Base-by-base conservation (phyloP, 2,329 filamentous ascomycete genomes). In the Aschersonia sp. region DNA sequence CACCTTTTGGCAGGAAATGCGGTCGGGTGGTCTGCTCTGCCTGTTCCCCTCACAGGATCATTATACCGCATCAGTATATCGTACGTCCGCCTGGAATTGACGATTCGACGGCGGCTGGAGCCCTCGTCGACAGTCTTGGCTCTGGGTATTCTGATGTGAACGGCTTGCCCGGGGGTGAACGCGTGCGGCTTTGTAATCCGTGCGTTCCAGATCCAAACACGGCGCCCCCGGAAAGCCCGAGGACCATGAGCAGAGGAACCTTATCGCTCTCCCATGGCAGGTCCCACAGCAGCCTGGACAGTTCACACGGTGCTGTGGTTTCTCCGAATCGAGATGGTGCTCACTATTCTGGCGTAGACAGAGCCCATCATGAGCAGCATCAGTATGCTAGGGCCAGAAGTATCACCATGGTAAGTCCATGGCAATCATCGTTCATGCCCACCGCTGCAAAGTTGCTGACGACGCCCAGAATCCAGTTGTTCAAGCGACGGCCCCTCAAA, bases 41-140 rank as follows among this genome's bases (percentile, higher is more conserved):
- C 22, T 97, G 90, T 67, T 96, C 90, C 3, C 90, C 90, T 4
- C 90, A 97, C 63, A 79, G 88, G 51, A 97, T 97, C 60, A 94
- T 86, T 4, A 96, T 97, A 53, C 90, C 90, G 1, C 78, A 89
- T 54, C 86, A 92, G 60, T 97, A 87, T 62, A 95, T 97, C 54
- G 88, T 96, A 30, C 83, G 83, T 44, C 85, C 86, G 4, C 83
- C 85, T 1, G 71, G 61, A 49, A 52, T 62, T 39, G 69, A 73
- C 50, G 57, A 65, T 51, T 56, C 62, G 51, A 54, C 65, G 51
- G 56, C 65, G 54, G 58, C 58, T 32, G 57, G 58, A 31, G 47
- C 65, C 12, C 57, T 69, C 54, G 61, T 63, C 51, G 62, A 70
- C 51, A 57, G 64, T 47, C 58, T 72, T 2, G 58, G 58, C 52